Evolutionary conservation across 805 yeast species (phyloP).

Genomic region (Candida ipomoeae): DNA sequence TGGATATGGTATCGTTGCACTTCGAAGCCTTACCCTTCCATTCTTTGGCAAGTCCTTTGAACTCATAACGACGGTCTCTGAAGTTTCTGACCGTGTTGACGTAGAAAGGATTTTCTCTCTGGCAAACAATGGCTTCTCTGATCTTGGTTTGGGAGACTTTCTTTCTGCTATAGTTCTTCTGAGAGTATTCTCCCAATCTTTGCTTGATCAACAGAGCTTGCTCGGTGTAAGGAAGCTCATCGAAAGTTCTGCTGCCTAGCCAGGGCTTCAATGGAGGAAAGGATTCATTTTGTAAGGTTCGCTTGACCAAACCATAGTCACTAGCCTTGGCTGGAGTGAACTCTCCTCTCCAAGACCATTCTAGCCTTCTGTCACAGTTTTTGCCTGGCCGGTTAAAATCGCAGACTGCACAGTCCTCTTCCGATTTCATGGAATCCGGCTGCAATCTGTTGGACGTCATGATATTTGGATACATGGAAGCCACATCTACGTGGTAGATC

Average conservation of each 20-base stretch:
- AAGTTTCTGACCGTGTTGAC: conserved; percentile 91
- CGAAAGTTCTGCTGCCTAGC: conserved; percentile 60
- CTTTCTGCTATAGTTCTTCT: conserved; percentile 77
- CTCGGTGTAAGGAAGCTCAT: conserved; percentile 69
- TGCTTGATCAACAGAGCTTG: conserved; percentile 74
- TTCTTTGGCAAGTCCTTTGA: conserved; percentile 85
- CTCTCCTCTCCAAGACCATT: conserved; percentile 99
- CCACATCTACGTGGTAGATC: conserved; percentile 97
- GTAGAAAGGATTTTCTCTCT: conserved; percentile 95
- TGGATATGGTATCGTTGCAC: conserved; percentile 53
- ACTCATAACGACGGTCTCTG: conserved; percentile 94
- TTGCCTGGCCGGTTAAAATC: conserved; percentile 96
- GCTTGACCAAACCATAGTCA: conserved; percentile 85
- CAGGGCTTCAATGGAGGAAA: conserved; percentile 62
- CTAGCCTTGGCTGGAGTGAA: conserved; percentile 85
- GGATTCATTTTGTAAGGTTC: conserved; percentile 73
- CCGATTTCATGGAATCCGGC: conserved; percentile 95
- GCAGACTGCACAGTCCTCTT: conserved; percentile 95
- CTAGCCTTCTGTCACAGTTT: conserved; percentile 81
- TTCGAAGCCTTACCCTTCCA: conserved; percentile 82
- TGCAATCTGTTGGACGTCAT: conserved; percentile 97
- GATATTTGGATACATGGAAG: conserved; percentile 98
- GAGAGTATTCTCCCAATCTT: conserved; percentile 76
- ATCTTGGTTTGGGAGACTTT: conserved; percentile 81
- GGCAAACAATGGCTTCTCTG: conserved; percentile 92